phyloP scores from a whole-genome alignment of 2,329 filamentous ascomycete species.

The Trichoderma cornu-damae region DNA sequence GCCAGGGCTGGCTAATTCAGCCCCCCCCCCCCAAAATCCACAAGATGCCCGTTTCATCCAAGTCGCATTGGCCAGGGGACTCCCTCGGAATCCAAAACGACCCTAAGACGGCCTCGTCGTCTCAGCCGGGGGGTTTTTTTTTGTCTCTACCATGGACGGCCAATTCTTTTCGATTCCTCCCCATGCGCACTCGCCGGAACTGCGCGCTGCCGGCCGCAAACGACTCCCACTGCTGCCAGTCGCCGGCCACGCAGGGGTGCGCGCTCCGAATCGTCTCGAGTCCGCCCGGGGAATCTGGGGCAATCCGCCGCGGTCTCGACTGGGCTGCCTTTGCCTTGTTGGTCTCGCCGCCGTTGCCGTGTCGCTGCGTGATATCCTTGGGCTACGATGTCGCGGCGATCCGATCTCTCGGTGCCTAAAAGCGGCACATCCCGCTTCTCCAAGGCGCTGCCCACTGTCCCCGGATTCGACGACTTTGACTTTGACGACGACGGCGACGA shows the following conservation, averaged over 20 bases:
- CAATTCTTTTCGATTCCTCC: background rate
- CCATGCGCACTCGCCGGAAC: background rate
- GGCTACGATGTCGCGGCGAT: constrained; percentile 9
- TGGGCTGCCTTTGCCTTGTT: background rate
- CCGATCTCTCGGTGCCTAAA: constrained; percentile 17
- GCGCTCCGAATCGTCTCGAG: constrained; percentile 1
- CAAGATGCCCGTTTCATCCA: constrained; percentile 13
- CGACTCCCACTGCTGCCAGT: background rate
- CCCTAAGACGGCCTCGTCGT: constrained; percentile 12
- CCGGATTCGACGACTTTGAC: constrained; percentile 27
- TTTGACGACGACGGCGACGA: constrained; percentile 18
- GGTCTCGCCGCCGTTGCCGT: background rate
- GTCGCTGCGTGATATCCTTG: background rate
- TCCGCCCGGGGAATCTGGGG: background rate
- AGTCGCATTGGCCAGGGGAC: constrained; percentile 19
- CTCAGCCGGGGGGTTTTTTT: constrained; percentile 17
- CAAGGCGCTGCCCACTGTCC: constrained; percentile 52
- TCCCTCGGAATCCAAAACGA: constrained; percentile 16
- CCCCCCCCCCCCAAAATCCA: background rate
- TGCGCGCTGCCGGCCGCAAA: background rate
- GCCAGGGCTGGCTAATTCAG: no score
- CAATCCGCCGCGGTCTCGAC: constrained; percentile 1
- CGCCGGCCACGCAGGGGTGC: background rate
- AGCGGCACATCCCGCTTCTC: constrained; percentile 51
- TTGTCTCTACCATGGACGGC: background rate